phyloP scores from a whole-genome alignment of 2,329 filamentous ascomycete species.

The Ophiognomonia clavigignenti-juglandacearum region DNA sequence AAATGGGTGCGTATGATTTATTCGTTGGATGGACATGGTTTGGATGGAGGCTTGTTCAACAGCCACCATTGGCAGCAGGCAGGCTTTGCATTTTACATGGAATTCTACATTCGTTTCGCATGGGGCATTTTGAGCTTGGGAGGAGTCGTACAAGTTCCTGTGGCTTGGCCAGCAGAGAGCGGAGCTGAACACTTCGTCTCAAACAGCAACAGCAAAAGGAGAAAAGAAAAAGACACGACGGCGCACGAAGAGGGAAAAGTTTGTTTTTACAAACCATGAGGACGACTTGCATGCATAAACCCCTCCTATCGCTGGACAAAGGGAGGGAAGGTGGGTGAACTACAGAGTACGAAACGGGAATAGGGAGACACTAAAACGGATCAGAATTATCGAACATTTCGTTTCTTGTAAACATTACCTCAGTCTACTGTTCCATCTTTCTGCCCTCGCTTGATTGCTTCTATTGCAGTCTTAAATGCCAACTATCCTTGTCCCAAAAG shows the following conservation, averaged over 20 bases:
- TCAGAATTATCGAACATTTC: background rate
- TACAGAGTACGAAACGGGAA: background rate
- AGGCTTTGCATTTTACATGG: background rate
- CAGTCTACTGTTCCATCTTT: background rate
- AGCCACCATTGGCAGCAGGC: background rate
- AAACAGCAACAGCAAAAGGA: background rate
- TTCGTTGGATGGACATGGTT: background rate
- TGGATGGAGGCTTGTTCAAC: background rate
- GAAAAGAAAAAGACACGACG: slow-evolving; percentile 4
- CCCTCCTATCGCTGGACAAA: slow-evolving; percentile 2
- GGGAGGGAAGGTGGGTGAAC: background rate
- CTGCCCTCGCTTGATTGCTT: background rate
- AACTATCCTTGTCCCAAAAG: too few species aligned
- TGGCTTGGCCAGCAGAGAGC: too few species aligned
- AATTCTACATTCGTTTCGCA: slow-evolving; percentile 4
- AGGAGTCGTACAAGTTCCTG: too few species aligned
- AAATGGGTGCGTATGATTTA: background rate
- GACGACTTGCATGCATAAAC: slow-evolving; percentile 3
- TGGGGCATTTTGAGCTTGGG: slow-evolving; percentile 2
- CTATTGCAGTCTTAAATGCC: too few species aligned
- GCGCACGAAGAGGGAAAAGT: slow-evolving; percentile 3
- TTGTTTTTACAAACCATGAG: background rate
- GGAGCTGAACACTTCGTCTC: background rate
- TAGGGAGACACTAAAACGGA: background rate
- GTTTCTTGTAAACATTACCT: slow-evolving; percentile 11